Conservation (phyloP, 2,329 filamentous ascomycete genomes). For the Bisporella sp. region DNA sequence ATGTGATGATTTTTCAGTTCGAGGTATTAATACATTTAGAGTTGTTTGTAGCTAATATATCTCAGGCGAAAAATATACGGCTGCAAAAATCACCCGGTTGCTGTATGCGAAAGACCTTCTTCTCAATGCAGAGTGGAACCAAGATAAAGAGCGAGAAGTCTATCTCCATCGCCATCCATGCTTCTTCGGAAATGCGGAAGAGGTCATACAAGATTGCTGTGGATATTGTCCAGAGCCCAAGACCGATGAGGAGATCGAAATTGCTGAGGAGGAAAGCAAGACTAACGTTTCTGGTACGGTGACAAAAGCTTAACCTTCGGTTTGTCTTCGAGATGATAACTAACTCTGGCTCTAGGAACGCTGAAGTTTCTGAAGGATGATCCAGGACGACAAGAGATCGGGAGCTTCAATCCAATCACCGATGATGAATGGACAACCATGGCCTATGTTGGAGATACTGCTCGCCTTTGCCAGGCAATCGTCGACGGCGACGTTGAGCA, state of each 20-base stretch:
- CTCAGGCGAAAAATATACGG: conserved; percentile 43
- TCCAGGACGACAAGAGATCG: conserved; percentile 68
- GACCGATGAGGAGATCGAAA: conserved; percentile 64
- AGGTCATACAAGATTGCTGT: conserved; percentile 77
- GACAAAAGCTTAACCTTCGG: too few species aligned
- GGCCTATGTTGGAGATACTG: conserved; percentile 80
- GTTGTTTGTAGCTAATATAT: too few species aligned
- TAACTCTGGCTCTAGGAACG: too few species aligned
- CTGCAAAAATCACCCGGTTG: conserved; percentile 72
- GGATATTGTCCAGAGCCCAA: conserved; percentile 65
- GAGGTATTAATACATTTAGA: too few species aligned
- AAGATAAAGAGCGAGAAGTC: conserved; percentile 64
- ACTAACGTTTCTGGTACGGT: conserved; percentile 65
- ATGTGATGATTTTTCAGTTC: too few species aligned
- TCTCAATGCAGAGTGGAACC: conserved; percentile 84
- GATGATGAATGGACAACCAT: conserved; percentile 85
- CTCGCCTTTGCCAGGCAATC: conserved; percentile 72
- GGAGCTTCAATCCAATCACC: conserved; percentile 72
- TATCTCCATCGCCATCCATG: conserved; percentile 78
- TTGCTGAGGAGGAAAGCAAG: conserved; percentile 65
- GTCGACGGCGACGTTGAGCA: conserved; percentile 64
- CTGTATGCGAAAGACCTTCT: conserved; percentile 76
- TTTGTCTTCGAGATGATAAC: too few species aligned
- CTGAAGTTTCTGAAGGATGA: conserved; percentile 73
- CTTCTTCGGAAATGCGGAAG: conserved; percentile 71